Percentiles rank a stretch among this genome's conserved stretches.
Evolutionary conservation across 371 early-diverging fungal species (phyloP).

Genomic region (Zopfochytrium polystomum): DNA sequence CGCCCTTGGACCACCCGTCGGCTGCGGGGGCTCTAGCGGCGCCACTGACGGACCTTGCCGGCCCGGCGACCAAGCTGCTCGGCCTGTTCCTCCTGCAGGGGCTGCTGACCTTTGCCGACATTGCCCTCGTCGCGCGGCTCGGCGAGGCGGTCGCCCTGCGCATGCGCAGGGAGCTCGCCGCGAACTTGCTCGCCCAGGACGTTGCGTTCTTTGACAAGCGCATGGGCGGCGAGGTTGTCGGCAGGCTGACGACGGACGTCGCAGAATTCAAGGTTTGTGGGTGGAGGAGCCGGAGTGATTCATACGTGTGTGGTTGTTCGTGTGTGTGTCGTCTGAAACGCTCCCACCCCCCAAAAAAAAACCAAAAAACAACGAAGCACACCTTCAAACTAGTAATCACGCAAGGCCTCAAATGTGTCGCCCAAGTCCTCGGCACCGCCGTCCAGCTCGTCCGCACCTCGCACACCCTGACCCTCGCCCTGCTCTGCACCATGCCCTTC

Average conservation of each 20-base stretch:
- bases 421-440: constrained; percentile 66
- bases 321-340: neutral
- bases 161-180: constrained; percentile 54
- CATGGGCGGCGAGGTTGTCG: constrained; percentile 63
- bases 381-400: constrained; percentile 59
- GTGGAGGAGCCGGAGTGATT: neutral
- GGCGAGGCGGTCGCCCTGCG: constrained; percentile 69
- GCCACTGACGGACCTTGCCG: constrained; percentile 15
- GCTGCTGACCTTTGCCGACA: constrained; percentile 68
- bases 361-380: too few species aligned
- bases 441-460: constrained; percentile 66
- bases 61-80: constrained; percentile 26
- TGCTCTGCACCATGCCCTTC: constrained; percentile 63
- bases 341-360: too few species aligned
- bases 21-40: constrained; percentile 1
- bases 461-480: constrained; percentile 60
- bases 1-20: too few species aligned
- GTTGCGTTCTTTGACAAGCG: constrained; percentile 68
- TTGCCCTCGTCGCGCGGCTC: constrained; percentile 65
- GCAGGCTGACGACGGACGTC: constrained; percentile 66
- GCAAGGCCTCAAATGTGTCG: constrained; percentile 65
- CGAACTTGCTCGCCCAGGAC: constrained; percentile 62
- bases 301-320: neutral
- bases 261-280: constrained; percentile 59
- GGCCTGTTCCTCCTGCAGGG: constrained; percentile 21